Conservation (phyloP, 768 basidiomycete species). For the Candolleomyces aberdarensis region DNA sequence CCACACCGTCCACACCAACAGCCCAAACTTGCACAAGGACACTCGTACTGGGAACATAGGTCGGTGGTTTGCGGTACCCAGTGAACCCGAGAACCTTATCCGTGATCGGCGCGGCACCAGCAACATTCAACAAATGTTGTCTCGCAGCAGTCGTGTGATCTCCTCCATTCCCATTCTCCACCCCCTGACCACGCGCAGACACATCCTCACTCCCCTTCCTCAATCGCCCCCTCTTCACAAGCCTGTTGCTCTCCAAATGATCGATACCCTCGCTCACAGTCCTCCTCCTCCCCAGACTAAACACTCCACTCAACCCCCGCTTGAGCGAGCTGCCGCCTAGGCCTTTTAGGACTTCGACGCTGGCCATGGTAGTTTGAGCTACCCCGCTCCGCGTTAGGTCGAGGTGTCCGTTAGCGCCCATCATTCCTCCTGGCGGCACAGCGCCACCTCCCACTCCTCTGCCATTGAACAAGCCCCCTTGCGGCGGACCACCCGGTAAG, state of each 20-base stretch:
- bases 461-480: too few species aligned
- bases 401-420: slow-evolving; percentile 44
- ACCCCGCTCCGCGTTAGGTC: slow-evolving; percentile 76
- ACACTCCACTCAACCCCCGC: slow-evolving; percentile 12
- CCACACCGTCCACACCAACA: slow-evolving; percentile 78
- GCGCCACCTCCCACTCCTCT: not conserved
- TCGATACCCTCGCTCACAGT: slow-evolving; percentile 8
- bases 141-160: slow-evolving; percentile 2
- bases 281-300: slow-evolving; percentile 13
- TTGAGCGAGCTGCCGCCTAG: slow-evolving; percentile 23
- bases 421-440: not conserved
- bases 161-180: not conserved
- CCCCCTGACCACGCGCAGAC: not conserved
- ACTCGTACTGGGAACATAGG: slow-evolving; percentile 61
- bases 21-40: slow-evolving; percentile 88
- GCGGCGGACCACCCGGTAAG: not conserved
- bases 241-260: not conserved
- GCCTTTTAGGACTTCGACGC: slow-evolving; percentile 73
- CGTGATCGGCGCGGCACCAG: not conserved
- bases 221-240: not conserved
- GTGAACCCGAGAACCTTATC: slow-evolving; percentile 57
- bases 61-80: slow-evolving; percentile 68
- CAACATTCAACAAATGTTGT: not conserved
- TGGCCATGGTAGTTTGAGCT: slow-evolving; percentile 88
- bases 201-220: slow-evolving; percentile 17